phyloP scores from a whole-genome alignment of 2,329 filamentous ascomycete species.

The Pyrenophora graminea region DNA sequence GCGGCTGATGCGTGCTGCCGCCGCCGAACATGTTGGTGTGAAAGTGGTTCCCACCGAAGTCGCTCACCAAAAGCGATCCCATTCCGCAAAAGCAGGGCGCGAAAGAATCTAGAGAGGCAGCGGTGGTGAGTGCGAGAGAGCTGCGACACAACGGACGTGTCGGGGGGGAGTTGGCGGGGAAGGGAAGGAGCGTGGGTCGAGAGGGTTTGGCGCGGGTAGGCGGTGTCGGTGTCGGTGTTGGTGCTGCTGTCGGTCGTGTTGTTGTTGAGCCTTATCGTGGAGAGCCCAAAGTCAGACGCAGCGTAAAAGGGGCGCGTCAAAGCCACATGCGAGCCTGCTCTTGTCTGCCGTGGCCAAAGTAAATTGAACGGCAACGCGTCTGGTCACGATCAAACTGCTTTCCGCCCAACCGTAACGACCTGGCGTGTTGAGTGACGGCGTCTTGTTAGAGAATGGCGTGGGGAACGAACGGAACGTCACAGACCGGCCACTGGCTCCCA shows the following conservation, averaged over 20 bases:
- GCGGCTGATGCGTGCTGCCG: conserved; percentile 49
- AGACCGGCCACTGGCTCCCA: conserved; percentile 23
- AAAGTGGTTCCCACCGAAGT: conserved; percentile 76
- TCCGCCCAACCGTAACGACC: conserved; percentile 17
- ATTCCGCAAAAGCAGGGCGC: conserved; percentile 52
- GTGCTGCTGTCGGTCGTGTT: background rate
- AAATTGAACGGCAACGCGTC: conserved; percentile 50
- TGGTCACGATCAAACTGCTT: conserved; percentile 10
- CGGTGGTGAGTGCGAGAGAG: conserved; percentile 8
- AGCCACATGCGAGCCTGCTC: conserved; percentile 30
- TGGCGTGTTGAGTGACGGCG: conserved; percentile 32
- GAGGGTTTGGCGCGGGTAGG: conserved; percentile 19
- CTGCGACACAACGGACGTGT: conserved; percentile 20
- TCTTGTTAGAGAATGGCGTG: conserved; percentile 30
- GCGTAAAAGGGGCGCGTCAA: conserved; percentile 23
- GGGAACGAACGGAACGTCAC: conserved; percentile 18
- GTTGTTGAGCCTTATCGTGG: conserved; percentile 33
- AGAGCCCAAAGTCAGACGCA: conserved; percentile 18
- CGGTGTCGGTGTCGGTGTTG: conserved; percentile 12
- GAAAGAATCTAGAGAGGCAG: conserved; percentile 8
- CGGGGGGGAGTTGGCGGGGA: background rate
- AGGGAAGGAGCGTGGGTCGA: conserved; percentile 19
- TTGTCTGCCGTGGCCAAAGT: conserved; percentile 48
- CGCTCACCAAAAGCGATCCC: conserved; percentile 65
- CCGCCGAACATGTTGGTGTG: conserved; percentile 69